Evolutionary conservation across 352 stramenopile species (phyloP).

Genomic region (Phytophthora fragariae): DNA sequence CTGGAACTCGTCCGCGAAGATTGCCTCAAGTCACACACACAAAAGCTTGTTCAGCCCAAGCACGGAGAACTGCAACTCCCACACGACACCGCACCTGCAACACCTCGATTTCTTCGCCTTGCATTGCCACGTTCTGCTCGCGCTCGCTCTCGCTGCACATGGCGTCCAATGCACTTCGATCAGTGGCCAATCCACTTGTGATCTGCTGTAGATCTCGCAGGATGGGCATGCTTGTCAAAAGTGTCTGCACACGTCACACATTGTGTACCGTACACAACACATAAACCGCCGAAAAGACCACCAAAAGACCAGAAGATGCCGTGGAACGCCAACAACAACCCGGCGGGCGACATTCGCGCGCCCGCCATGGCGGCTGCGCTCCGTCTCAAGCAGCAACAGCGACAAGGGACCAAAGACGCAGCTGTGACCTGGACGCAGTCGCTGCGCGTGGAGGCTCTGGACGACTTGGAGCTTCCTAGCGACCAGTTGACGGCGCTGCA

Average conservation of each 20-base stretch:
- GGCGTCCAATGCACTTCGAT: not conserved
- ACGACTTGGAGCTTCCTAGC: conserved; percentile 37
- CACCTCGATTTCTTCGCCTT: conserved; percentile 17
- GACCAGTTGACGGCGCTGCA: conserved; percentile 35
- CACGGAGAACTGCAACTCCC: not conserved
- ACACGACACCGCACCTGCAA: not conserved
- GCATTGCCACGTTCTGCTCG: conserved; percentile 4
- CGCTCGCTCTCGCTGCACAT: conserved; percentile 10
- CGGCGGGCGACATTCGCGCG: conserved; percentile 78
- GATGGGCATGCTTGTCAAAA: conserved; percentile 9
- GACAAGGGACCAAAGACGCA: conserved; percentile 8
- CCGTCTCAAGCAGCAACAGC: conserved; percentile 58
- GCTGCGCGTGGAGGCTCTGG: conserved; percentile 55
- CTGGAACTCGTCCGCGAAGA: conserved; percentile 42
- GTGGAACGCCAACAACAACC: conserved; percentile 90
- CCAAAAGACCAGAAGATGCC: conserved; percentile 53
- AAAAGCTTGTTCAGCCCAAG: not conserved
- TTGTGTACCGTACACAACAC: conserved; percentile 15
- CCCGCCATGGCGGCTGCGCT: conserved; percentile 70
- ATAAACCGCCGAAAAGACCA: conserved; percentile 1
- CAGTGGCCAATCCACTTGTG: conserved; percentile 7
- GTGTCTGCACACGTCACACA: conserved; percentile 26
- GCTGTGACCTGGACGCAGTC: conserved; percentile 40
- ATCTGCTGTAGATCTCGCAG: not conserved
- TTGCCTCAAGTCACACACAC: not conserved